phyloP scores from a whole-genome alignment of 2,329 filamentous ascomycete species.

The Ceratocystis lukuohia region DNA sequence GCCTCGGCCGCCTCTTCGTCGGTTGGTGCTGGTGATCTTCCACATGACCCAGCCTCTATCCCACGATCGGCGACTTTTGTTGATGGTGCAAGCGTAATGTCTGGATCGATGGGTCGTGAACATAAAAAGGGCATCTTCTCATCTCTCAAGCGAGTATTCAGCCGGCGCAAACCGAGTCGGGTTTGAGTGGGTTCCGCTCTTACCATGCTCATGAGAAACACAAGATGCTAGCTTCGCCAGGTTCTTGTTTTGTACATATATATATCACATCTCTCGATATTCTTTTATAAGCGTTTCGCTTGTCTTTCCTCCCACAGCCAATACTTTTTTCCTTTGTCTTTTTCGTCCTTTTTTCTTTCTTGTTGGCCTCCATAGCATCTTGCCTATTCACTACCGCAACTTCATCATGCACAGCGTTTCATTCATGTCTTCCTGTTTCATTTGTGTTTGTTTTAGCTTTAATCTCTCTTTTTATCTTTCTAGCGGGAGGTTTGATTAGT shows the following conservation, averaged over 20 bases:
- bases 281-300: background rate
- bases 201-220: background rate
- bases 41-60: background rate
- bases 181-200: background rate
- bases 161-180: slow-evolving; percentile 11
- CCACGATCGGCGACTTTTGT: background rate
- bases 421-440: background rate
- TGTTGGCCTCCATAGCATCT: background rate
- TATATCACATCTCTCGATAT: background rate
- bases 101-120: background rate
- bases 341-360: background rate
- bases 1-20: background rate
- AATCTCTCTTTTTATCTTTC: background rate
- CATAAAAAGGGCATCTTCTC: slow-evolving; percentile 19
- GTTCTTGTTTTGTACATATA: background rate
- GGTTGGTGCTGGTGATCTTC: background rate
- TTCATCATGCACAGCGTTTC: background rate
- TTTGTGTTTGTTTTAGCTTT: background rate
- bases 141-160: slow-evolving; percentile 19
- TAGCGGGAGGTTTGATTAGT: too few relatives aligned
- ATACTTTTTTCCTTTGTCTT: background rate
- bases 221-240: background rate
- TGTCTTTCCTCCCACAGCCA: background rate
- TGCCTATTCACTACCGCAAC: background rate
- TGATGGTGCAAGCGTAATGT: background rate